These are phyloP conservation scores for Salix caprea DNA, from an alignment of 345 rosid genomes.

Conservation along the genomic window DNA sequence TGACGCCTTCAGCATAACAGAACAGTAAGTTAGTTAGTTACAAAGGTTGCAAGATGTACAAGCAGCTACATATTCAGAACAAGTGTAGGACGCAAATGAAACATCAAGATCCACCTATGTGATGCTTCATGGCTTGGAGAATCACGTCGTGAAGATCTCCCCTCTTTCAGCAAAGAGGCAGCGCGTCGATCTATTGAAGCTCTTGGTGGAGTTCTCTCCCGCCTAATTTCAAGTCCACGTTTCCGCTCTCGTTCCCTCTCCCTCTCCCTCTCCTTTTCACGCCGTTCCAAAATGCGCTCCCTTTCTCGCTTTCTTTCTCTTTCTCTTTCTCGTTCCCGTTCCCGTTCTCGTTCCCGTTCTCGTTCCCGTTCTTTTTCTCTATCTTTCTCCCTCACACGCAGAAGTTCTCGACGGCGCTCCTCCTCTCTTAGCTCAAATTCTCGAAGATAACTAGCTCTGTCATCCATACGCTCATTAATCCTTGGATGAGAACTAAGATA, in stretches of 20 bases:
- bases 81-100: slow-evolving; percentile 50
- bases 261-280: slow-evolving; percentile 76
- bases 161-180: slow-evolving; percentile 61
- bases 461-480: slow-evolving; percentile 79
- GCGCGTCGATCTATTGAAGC: slow-evolving; percentile 70
- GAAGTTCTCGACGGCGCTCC: slow-evolving; percentile 73
- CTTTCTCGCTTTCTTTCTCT: slow-evolving; percentile 55
- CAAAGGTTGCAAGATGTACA: slow-evolving; percentile 48
- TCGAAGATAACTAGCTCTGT: slow-evolving; percentile 84
- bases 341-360: slow-evolving; percentile 39
- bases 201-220: slow-evolving; percentile 63
- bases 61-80: slow-evolving; percentile 61
- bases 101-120: slow-evolving; percentile 92
- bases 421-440: slow-evolving; percentile 93
- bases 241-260: slow-evolving; percentile 57
- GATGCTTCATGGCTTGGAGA: slow-evolving; percentile 67
- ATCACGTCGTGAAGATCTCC: slow-evolving; percentile 55
- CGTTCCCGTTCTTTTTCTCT: slow-evolving; percentile 54
- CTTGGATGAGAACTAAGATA: slow-evolving; percentile 58
- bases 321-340: slow-evolving; percentile 13
- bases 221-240: slow-evolving; percentile 57
- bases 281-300: slow-evolving; percentile 58
- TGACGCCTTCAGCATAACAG: slow-evolving; percentile 98
- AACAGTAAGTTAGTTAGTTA: slow-evolving; percentile 80
- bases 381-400: slow-evolving; percentile 80